Conservation (phyloP, 164 flowering plant species). For the Magnolia sinica region DNA sequence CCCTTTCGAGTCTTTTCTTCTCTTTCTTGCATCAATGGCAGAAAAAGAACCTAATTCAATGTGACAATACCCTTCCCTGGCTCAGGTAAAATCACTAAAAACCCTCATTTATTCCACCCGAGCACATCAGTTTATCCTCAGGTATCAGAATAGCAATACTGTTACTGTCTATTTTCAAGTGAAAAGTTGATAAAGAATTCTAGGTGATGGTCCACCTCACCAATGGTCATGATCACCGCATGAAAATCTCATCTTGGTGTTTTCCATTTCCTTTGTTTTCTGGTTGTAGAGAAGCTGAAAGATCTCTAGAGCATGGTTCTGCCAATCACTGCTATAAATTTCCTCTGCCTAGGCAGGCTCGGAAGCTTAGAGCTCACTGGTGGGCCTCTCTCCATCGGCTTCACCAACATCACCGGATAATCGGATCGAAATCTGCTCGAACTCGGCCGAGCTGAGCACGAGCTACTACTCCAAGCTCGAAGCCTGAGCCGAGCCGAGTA, state of each 20-base stretch:
- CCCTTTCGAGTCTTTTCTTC: neutral
- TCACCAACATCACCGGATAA: constrained; percentile 97
- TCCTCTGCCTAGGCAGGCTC: constrained; percentile 73
- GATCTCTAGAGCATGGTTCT: constrained; percentile 83
- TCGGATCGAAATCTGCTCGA: constrained; percentile 25
- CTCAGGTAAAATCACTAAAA: neutral
- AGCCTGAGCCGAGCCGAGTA: no score
- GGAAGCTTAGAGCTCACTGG: constrained; percentile 90
- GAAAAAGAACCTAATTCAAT: neutral
- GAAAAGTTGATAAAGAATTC: neutral
- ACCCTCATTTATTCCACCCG: no score
- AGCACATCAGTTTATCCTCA: no score
- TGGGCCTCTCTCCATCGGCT: constrained; percentile 85
- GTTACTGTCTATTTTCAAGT: neutral
- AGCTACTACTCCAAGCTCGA: no score
- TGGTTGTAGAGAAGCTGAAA: constrained; percentile 70
- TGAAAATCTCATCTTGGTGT: neutral
- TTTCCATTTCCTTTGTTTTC: neutral
- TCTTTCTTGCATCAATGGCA: neutral
- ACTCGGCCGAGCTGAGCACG: no score
- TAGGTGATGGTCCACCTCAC: no score
- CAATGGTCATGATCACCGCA: neutral
- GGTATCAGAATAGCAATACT: no score
- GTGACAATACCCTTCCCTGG: neutral
- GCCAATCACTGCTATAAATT: constrained; percentile 70